Conservation (phyloP, 768 basidiomycete species). For the Leccinellum albellum region DNA sequence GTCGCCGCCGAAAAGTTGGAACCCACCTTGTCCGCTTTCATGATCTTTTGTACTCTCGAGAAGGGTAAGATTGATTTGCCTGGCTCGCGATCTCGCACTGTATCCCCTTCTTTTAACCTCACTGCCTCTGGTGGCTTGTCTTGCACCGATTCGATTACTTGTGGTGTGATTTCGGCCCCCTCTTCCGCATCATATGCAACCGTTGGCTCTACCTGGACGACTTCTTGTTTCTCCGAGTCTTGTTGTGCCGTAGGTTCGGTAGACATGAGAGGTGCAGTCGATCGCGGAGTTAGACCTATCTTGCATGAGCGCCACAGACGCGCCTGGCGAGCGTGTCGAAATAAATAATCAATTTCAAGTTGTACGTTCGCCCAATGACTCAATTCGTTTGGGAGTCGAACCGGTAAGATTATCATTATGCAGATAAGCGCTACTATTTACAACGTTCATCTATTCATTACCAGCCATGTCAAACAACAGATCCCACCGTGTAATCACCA, state of each 20-base stretch:
- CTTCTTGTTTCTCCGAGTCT: constrained; percentile 1
- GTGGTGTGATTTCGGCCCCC: constrained; percentile 7
- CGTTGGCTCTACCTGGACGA: constrained; percentile 1
- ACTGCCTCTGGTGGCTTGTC: constrained; percentile 11
- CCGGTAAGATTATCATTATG: no score
- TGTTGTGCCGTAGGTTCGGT: constrained; percentile 5
- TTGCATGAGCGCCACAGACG: constrained; percentile 6
- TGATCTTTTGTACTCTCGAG: constrained; percentile 75
- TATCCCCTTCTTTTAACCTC: constrained; percentile 17
- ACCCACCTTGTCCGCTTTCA: constrained; percentile 79
- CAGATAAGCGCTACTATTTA: no score
- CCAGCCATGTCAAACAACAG: constrained; percentile 8
- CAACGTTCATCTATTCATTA: not conserved
- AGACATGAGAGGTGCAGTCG: constrained; percentile 9
- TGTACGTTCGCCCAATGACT: not conserved
- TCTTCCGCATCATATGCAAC: constrained; percentile 1
- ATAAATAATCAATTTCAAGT: constrained; percentile 1
- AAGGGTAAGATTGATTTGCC: constrained; percentile 78
- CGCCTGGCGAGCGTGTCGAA: not conserved
- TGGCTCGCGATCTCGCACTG: constrained; percentile 33
- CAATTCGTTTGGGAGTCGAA: no score
- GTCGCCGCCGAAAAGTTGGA: not conserved
- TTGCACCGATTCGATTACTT: not conserved
- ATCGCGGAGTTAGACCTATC: not conserved
- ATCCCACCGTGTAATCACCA: constrained; percentile 22